These are phyloP conservation scores for Calonectria pseudoturangicola DNA, from an alignment of 2,329 filamentous ascomycete species.

Conservation along the genomic window DNA sequence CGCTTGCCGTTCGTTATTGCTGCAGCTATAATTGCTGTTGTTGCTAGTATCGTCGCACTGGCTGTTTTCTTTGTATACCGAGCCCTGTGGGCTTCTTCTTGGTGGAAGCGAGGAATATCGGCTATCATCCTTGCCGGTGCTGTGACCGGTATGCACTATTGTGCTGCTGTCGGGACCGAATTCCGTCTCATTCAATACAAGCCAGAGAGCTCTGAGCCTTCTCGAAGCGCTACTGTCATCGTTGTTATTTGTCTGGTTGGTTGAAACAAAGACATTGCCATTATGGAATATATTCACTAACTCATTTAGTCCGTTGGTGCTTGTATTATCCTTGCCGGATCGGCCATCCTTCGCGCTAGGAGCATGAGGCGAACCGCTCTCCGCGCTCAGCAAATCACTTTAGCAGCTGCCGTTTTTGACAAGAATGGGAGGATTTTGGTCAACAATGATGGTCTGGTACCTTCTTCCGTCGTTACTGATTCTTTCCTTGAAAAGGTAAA, in stretches of 20 bases:
- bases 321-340: conserved; percentile 75
- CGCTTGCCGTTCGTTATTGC: conserved; percentile 76
- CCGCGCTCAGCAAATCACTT: conserved; percentile 77
- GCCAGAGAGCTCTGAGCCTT: conserved; percentile 62
- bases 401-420: conserved; percentile 80
- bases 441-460: conserved; percentile 80
- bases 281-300: conserved; percentile 18
- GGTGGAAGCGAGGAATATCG: conserved; percentile 83
- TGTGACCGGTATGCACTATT: conserved; percentile 93
- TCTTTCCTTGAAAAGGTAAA: conserved; percentile 80
- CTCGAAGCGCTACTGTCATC: conserved; percentile 80
- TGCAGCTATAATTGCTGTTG: conserved; percentile 82
- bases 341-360: conserved; percentile 72
- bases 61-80: conserved; percentile 86
- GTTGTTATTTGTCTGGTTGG: conserved; percentile 83
- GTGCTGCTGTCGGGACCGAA: conserved; percentile 81
- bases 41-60: conserved; percentile 81
- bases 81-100: conserved; percentile 84
- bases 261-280: background rate
- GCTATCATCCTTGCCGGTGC: conserved; percentile 82
- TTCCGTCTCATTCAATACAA: conserved; percentile 74
- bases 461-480: conserved; percentile 85
- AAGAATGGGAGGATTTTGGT: conserved; percentile 79
- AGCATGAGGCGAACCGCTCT: conserved; percentile 72
- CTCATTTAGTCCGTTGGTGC: conserved; percentile 73